Base-by-base conservation (phyloP, 2,329 filamentous ascomycete genomes). In the Sporothrix mexicana region DNA sequence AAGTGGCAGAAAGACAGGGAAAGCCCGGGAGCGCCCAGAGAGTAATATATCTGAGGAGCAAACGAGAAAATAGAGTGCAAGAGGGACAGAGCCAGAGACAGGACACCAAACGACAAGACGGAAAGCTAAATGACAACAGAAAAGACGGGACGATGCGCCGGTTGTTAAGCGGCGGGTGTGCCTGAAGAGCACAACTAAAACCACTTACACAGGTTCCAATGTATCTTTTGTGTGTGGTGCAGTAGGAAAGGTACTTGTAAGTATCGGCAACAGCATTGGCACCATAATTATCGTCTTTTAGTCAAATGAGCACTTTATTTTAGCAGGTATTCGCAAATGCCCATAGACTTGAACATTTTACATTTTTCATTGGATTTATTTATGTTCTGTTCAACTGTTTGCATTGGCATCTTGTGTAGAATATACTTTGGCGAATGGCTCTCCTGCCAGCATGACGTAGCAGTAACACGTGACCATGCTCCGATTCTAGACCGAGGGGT, bases 111-210 rank as follows among this genome's bases (percentile, higher is more conserved):
- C 30, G 30, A 36, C 30, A 36, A 36, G 30, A 36, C 30, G 30
- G 30, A 36, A 36, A 36, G 30, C 30, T 36, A 36, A 36, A 36
- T 6, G 30, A 2, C 30, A 36, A 5, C 30, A 36, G 47, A 51
- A 61, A 15, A 66, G 43, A 66, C 62, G 62, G 62, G 62, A 49
- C 23, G 62, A 49, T 66, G 62, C 62, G 62, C 43, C 55, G 13
- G 41, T 20, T 45, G 36, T 13, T 36, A 64, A 43, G 59, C 59
- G 36, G 36, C 59, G 36, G 59, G 59, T 64, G 59, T 62, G 59
- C 57, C 59, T 62, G 57, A 41, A 30, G 1, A 61, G 17, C 25
- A 13, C n/a, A 30, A 3, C 57, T n/a, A 6, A 41, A 43, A 20
- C 59, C 43, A 36, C 10, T 20, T 8, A 20, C 36, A 62, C 30